These are phyloP conservation scores for Mucor irregularis DNA, from an alignment of 371 early-diverging fungal genomes.

Conservation along the genomic window DNA sequence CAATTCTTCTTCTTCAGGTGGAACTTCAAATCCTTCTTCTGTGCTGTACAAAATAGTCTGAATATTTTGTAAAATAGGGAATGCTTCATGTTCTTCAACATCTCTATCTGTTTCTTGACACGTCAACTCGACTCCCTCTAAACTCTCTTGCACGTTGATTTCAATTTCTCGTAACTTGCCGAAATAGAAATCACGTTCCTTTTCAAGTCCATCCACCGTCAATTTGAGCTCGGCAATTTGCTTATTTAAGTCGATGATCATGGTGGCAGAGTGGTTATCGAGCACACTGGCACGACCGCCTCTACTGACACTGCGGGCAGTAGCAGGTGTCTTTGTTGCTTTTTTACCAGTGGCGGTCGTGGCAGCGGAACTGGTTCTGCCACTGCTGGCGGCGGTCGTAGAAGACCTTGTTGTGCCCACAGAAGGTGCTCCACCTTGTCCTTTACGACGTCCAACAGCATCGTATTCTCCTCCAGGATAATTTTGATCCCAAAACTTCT, in stretches of 20 bases:
- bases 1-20: constrained; percentile 40
- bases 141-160: constrained; percentile 77
- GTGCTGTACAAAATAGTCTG: constrained; percentile 86
- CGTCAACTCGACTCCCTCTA: constrained; percentile 46
- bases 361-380: constrained; percentile 16
- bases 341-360: constrained; percentile 5
- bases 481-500: constrained; percentile 83
- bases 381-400: constrained; percentile 4
- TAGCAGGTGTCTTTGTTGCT: constrained; percentile 11
- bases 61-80: constrained; percentile 70
- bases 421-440: constrained; percentile 17
- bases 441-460: constrained; percentile 77
- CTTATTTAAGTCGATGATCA: constrained; percentile 66
- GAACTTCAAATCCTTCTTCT: constrained; percentile 63
- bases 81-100: constrained; percentile 29
- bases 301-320: constrained; percentile 35
- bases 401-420: constrained; percentile 15
- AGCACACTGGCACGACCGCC: constrained; percentile 31
- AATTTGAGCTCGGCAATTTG: constrained; percentile 79
- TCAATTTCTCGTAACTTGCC: constrained; percentile 92
- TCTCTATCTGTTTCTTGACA: constrained; percentile 21
- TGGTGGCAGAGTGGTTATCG: constrained; percentile 47
- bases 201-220: constrained; percentile 88
- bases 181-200: constrained; percentile 96
- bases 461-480: constrained; percentile 86